Evolutionary conservation across 2,329 filamentous ascomycete genomes (phyloP), one percentile per base, ranked within the genome.

Genomic region (Calycina herbarum): DNA sequence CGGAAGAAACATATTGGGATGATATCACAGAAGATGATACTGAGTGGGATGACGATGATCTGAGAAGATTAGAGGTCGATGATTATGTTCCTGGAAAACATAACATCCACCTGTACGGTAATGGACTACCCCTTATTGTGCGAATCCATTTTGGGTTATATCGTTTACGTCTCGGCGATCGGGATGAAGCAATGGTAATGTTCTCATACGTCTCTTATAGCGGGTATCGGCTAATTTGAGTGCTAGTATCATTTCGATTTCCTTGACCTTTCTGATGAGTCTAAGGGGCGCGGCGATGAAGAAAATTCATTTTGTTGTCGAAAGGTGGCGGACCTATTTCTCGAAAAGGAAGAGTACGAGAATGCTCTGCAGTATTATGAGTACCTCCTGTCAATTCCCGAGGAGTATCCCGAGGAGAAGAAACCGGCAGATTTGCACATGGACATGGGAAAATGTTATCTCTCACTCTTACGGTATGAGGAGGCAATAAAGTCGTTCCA

Each of bases 71-170:
- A 1, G 78, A 83, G 65, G 83, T 91, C 5, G 77, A 84, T 1
- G 84, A 84, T 1, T 97, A 90, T 75, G 77, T 82, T 8, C 80
- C 83, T 4, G 82, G 79, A 2, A 78, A 77, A 57, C 86, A 86
- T 74, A 80, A 83, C 1, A 73, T 78, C 3, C 80, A 83, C 5
- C 80, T 83, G 0, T 97, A 97, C 76, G 93, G 92, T 0, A 77
- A 83, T 48, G 87, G 88, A 1, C 80, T 97, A 48, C 94, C 94
- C 0, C 77, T 94, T 5, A 93, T 97, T 70, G 81, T 99, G 54
- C 88, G 94, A 24, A 86, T 92, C 35, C 95, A 94, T 74, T 80
- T 99, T 68, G 94, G 92, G 3, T 80, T 94, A 3, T 94, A 93
- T 75, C 88, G 95, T n/a, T 79, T 97, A 42, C 88, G 87, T 64